Evolutionary conservation across 2,329 filamentous ascomycete species (phyloP).

Genomic region (Fusarium sacchari): DNA sequence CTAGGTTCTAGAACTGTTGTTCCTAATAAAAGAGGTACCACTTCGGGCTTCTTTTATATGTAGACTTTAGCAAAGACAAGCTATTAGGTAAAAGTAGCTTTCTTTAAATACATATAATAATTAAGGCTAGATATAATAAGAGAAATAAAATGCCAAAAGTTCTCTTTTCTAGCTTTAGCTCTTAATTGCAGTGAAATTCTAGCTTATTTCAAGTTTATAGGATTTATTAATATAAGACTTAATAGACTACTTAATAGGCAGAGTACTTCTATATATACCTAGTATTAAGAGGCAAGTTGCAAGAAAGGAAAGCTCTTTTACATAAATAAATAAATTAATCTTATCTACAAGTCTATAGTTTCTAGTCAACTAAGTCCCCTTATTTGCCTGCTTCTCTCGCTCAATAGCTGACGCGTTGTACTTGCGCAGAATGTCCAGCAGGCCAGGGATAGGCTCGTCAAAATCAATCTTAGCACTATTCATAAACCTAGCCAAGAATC

Average conservation of each 20-base stretch:
- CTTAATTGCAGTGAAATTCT: too few relatives aligned
- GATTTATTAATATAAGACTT: too few relatives aligned
- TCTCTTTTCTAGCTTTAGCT: too few relatives aligned
- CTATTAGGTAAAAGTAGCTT: fast-evolving
- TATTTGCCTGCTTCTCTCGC: neutral
- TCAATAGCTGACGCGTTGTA: neutral
- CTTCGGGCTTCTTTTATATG: too few relatives aligned
- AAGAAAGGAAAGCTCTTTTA: fast-evolving
- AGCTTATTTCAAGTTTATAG: too few relatives aligned
- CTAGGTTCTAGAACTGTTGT: neutral
- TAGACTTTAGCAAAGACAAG: neutral
- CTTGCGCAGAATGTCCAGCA: neutral
- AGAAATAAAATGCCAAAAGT: neutral
- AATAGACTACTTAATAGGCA: too few relatives aligned
- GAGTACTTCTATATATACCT: too few relatives aligned
- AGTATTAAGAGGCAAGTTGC: fast-evolving
- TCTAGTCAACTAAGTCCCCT: neutral
- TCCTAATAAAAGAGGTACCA: fast-evolving
- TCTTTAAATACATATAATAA: neutral
- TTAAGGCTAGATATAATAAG: fast-evolving
- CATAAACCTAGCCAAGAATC: constrained; percentile 9
- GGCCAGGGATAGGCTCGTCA: constrained; percentile 11
- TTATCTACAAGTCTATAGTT: too few relatives aligned
- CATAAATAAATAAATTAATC: too few relatives aligned
- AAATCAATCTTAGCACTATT: constrained; percentile 13